Conservation (phyloP, 345 rosid species). For the Cardamine occulta region DNA sequence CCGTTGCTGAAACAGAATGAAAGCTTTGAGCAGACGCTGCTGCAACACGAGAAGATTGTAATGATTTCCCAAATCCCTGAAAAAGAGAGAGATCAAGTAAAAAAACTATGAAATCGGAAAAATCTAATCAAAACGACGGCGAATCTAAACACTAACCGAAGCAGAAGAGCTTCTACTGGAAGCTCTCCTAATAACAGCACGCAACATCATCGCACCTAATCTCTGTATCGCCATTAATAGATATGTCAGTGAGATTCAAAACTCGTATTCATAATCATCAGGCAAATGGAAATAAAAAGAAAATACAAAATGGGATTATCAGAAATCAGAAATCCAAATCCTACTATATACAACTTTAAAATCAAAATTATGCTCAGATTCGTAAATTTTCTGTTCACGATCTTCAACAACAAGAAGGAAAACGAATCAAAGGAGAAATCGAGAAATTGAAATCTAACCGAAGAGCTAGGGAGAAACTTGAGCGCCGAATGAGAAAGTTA, state of each 20-base stretch:
- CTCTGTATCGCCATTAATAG: conserved; percentile 18
- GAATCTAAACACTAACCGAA: conserved; percentile 44
- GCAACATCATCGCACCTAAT: conserved; percentile 51
- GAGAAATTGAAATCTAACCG: conserved; percentile 20
- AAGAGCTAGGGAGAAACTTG: conserved; percentile 30
- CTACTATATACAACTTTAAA: conserved; percentile 1
- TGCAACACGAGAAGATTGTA: conserved; percentile 48
- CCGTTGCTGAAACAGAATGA: conserved; percentile 48
- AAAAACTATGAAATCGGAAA: neutral
- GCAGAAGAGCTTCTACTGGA: conserved; percentile 51
- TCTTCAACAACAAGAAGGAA: neutral
- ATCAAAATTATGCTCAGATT: conserved; percentile 26
- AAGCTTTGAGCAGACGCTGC: conserved; percentile 49
- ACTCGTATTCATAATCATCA: conserved; percentile 5
- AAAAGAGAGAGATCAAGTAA: neutral
- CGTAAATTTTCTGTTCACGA: neutral
- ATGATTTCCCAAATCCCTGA: conserved; percentile 55
- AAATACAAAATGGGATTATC: neutral
- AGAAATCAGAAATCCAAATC: conserved; percentile 25
- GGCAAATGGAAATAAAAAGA: neutral
- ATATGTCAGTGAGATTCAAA: conserved; percentile 36
- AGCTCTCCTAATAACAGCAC: conserved; percentile 51
- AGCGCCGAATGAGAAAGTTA: conserved; percentile 42
- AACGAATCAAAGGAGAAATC: neutral
- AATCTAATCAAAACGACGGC: neutral